phyloP scores from a whole-genome alignment of 352 stramenopile genomes.

The Saprolegnia diclina region DNA sequence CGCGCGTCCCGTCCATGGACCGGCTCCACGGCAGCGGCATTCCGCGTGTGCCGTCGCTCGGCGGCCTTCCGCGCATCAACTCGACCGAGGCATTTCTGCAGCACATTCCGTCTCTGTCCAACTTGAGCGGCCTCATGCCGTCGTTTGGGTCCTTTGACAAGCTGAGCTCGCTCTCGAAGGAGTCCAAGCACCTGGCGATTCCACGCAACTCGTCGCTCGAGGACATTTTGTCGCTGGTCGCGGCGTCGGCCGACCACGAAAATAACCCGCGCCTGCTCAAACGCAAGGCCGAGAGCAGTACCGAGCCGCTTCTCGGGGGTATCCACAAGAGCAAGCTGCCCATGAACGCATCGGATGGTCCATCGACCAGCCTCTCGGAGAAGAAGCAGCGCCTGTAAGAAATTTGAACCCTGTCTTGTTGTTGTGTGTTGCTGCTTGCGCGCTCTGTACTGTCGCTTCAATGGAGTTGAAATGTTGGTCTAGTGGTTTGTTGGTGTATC shows the following conservation, averaged over 20 bases:
- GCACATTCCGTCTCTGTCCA: conserved; percentile 71
- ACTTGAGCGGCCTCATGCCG: conserved; percentile 48
- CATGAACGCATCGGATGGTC: not conserved
- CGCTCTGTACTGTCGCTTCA: no score
- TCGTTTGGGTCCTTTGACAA: conserved; percentile 74
- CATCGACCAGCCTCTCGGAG: not conserved
- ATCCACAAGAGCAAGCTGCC: conserved; percentile 1
- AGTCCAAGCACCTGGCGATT: conserved; percentile 41
- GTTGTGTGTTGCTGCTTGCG: not conserved
- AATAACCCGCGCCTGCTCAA: not conserved
- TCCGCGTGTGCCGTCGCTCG: conserved; percentile 47
- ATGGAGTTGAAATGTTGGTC: no score
- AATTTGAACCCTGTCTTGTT: not conserved
- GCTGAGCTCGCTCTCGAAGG: conserved; percentile 44
- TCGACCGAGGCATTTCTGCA: conserved; percentile 68
- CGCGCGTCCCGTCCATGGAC: conserved; percentile 56
- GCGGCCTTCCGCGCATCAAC: conserved; percentile 39
- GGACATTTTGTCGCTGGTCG: conserved; percentile 79
- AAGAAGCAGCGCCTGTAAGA: conserved; percentile 17
- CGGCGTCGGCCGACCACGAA: conserved; percentile 41
- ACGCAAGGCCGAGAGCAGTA: not conserved
- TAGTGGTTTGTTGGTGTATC: no score
- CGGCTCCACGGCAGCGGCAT: conserved; percentile 36
- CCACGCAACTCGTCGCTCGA: conserved; percentile 83
- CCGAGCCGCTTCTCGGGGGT: not conserved